These are phyloP conservation scores for Linderniella brevidens DNA, from an alignment of 257 asterid species.

Conservation along the genomic window DNA sequence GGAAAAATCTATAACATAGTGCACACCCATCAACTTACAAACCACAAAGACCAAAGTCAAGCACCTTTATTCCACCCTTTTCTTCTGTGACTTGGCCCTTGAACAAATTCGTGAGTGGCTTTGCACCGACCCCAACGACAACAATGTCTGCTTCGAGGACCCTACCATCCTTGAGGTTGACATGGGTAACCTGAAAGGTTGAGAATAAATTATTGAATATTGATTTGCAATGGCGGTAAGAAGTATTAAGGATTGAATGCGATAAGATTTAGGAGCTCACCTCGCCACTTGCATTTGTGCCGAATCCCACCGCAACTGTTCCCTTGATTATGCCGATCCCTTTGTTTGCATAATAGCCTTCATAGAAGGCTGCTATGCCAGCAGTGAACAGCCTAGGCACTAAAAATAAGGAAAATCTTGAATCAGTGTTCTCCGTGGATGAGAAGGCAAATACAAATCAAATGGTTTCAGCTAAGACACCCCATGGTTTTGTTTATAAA, in stretches of 20 bases:
- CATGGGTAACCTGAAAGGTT: constrained; percentile 39
- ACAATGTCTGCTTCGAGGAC: constrained; percentile 72
- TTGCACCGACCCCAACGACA: constrained; percentile 79
- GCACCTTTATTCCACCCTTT: constrained; percentile 78
- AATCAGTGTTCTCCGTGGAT: too few relatives aligned
- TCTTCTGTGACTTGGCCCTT: constrained; percentile 78
- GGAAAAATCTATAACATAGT: too few relatives aligned
- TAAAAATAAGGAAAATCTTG: too few relatives aligned
- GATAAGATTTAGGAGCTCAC: constrained; percentile 16
- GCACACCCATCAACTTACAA: too few relatives aligned
- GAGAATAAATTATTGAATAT: too few relatives aligned
- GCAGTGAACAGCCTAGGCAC: constrained; percentile 90
- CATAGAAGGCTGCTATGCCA: constrained; percentile 68
- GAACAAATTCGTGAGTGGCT: constrained; percentile 50
- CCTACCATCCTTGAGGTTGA: constrained; percentile 68
- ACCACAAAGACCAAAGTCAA: too few relatives aligned
- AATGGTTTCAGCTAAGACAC: neutral
- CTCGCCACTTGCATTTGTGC: constrained; percentile 46
- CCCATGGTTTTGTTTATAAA: neutral
- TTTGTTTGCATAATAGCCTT: constrained; percentile 64
- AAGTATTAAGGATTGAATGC: neutral
- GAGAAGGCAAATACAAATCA: neutral
- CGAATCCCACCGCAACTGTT: constrained; percentile 66
- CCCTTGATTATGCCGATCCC: constrained; percentile 67
- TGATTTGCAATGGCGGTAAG: too few relatives aligned